phyloP scores from a whole-genome alignment of 805 yeast genomes.

The Zygosaccharomyces gambellarensis region DNA sequence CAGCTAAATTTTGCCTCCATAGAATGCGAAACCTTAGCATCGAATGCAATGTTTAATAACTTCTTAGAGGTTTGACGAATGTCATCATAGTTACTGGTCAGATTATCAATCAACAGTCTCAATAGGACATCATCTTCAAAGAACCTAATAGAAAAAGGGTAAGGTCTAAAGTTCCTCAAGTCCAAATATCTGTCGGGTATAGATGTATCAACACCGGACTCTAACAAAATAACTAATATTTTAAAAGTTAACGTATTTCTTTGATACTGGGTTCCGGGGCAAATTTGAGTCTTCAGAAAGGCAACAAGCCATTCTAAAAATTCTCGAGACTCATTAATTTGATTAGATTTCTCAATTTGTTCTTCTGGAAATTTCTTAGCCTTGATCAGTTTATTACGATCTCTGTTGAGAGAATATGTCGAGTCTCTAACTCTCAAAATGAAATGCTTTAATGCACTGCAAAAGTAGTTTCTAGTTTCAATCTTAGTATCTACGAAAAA shows the following conservation, averaged over 20 bases:
- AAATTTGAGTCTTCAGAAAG: slow-evolving; percentile 38
- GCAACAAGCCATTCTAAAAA: slow-evolving; percentile 42
- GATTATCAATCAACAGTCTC: slow-evolving; percentile 53
- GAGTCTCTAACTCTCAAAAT: slow-evolving; percentile 65
- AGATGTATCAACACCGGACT: slow-evolving; percentile 52
- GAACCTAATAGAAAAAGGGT: slow-evolving; percentile 46
- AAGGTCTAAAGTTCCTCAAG: slow-evolving; percentile 43
- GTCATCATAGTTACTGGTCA: slow-evolving; percentile 73
- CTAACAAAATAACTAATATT: slow-evolving; percentile 43
- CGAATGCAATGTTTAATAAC: slow-evolving; percentile 40
- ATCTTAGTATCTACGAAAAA: slow-evolving; percentile 62
- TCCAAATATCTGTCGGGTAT: slow-evolving; percentile 37
- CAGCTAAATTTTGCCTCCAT: slow-evolving; percentile 7
- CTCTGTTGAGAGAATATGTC: slow-evolving; percentile 52
- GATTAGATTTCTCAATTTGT: slow-evolving; percentile 29
- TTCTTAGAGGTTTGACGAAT: slow-evolving; percentile 51
- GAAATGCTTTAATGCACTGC: slow-evolving; percentile 57
- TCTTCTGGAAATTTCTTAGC: slow-evolving; percentile 38
- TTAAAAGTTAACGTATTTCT: slow-evolving; percentile 46
- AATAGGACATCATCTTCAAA: slow-evolving; percentile 37
- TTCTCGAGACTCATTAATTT: slow-evolving; percentile 32
- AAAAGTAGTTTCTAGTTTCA: slow-evolving; percentile 62
- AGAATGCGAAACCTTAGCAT: slow-evolving; percentile 6
- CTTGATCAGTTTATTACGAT: slow-evolving; percentile 39
- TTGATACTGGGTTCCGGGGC: slow-evolving; percentile 57